Percentiles rank a stretch among this genome's conserved stretches.
Evolutionary conservation across 2,329 filamentous ascomycete species (phyloP).

Genomic region (Phialophora macrospora): DNA sequence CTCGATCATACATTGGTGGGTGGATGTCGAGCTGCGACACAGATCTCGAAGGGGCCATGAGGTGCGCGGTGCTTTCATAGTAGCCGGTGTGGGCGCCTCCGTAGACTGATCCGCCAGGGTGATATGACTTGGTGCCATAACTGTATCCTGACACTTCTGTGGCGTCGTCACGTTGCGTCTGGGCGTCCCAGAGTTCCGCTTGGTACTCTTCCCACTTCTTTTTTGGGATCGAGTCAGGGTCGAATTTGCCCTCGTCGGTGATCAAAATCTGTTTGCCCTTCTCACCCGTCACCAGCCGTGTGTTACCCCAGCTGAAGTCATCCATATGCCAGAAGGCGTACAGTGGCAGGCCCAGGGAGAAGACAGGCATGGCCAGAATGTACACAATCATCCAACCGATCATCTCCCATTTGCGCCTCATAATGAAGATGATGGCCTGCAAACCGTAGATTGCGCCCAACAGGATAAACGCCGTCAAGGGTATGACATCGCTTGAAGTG

Average conservation of each 20-base stretch:
- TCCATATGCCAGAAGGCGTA: conserved; percentile 99
- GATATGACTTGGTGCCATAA: conserved; percentile 83
- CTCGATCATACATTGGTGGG: conserved; percentile 47
- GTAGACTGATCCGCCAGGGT: conserved; percentile 71
- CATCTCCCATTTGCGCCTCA: conserved; percentile 99
- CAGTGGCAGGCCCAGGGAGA: conserved; percentile 84
- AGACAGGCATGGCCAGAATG: conserved; percentile 86
- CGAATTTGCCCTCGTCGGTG: conserved; percentile 97
- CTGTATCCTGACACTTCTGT: conserved; percentile 89
- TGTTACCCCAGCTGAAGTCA: conserved; percentile 99
- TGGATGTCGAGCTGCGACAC: conserved; percentile 65
- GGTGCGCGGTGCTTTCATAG: conserved; percentile 34
- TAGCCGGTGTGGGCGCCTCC: conserved; percentile 65
- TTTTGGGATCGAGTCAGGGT: conserved; percentile 86
- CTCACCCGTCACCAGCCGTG: conserved; percentile 93
- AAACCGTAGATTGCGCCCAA: conserved; percentile 96
- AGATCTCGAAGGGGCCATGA: conserved; percentile 63
- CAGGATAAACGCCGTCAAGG: conserved; percentile 84
- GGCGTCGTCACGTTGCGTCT: conserved; percentile 80
- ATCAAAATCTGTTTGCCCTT: conserved; percentile 90
- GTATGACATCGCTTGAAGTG: conserved; percentile 67
- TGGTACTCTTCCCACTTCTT: conserved; percentile 99
- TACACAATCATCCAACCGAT: conserved; percentile 99
- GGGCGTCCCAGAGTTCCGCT: conserved; percentile 93
- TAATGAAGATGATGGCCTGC: conserved; percentile 94